phyloP scores from a whole-genome alignment of 176 grass and related monocot species.

The Eremochloa ophiuroides region DNA sequence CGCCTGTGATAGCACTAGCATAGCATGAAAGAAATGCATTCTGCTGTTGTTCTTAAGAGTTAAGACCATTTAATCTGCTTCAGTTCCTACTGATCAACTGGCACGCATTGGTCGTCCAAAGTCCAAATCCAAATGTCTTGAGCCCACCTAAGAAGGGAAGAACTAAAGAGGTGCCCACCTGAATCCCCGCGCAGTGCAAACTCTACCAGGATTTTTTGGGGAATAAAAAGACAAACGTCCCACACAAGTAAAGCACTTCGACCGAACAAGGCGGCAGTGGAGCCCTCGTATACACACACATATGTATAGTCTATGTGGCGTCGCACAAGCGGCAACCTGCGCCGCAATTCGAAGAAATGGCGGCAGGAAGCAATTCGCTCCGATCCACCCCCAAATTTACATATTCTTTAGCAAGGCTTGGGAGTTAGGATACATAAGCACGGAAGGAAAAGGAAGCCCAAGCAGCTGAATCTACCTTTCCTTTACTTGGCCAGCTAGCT shows the following conservation, averaged over 20 bases:
- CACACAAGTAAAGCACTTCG: not conserved
- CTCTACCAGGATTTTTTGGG: not conserved
- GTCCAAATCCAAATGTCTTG: not conserved
- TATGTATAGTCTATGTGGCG: not conserved
- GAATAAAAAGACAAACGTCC: not conserved
- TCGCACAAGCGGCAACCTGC: not conserved
- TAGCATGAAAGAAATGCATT: not conserved
- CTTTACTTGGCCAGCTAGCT: conserved; percentile 1
- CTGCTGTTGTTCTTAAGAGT: not conserved
- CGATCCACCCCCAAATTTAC: too few relatives aligned
- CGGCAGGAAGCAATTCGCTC: not conserved
- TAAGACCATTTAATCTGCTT: not conserved
- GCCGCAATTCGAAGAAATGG: not conserved
- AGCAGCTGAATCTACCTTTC: conserved; percentile 16
- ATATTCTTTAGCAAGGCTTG: not conserved
- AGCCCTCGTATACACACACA: not conserved
- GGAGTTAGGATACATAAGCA: conserved; percentile 9
- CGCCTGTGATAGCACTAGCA: conserved; percentile 32
- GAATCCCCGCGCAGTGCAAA: not conserved
- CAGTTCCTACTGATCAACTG: not conserved
- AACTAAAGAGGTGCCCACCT: not conserved
- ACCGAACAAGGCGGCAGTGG: not conserved
- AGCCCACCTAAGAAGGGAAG: not conserved
- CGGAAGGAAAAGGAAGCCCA: conserved; percentile 14
- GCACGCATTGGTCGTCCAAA: not conserved